Conservation (phyloP, 257 asterid genomes). For the Coffea eugenioides region DNA sequence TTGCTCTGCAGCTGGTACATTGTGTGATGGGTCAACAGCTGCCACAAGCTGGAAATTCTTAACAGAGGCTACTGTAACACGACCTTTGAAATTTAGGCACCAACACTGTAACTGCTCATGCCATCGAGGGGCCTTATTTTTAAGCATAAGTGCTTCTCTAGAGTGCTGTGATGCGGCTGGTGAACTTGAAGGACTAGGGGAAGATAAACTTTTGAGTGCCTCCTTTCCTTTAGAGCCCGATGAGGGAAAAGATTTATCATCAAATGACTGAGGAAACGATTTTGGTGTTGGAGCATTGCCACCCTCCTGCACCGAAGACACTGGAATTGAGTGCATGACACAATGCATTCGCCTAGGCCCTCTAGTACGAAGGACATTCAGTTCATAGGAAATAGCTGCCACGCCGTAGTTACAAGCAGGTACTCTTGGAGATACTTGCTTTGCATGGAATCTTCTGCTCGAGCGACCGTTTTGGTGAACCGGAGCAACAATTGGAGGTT, state of each 20-base stretch:
- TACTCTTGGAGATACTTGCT: conserved; percentile 76
- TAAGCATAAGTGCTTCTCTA: conserved; percentile 57
- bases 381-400: conserved; percentile 69
- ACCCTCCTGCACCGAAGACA: conserved; percentile 76
- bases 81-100: conserved; percentile 92
- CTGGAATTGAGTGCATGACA: conserved; percentile 67
- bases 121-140: conserved; percentile 91
- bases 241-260: conserved; percentile 32
- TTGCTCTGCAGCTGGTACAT: conserved; percentile 62
- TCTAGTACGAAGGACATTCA: conserved; percentile 87
- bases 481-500: conserved; percentile 53
- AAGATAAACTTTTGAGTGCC: conserved; percentile 24
- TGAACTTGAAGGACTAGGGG: conserved; percentile 26
- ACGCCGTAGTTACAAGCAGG: conserved; percentile 65
- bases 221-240: conserved; percentile 35
- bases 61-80: conserved; percentile 95
- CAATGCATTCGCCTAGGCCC: conserved; percentile 94
- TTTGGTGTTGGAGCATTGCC: conserved; percentile 84
- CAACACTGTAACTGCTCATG: conserved; percentile 94
- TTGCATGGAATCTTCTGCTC: conserved; percentile 66
- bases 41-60: conserved; percentile 94
- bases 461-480: conserved; percentile 37
- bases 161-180: background rate
- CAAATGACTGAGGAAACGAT: conserved; percentile 44
- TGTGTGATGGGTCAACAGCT: conserved; percentile 54